Conservation (phyloP, 2,329 filamentous ascomycete genomes). For the Venturiaceae sp. region DNA sequence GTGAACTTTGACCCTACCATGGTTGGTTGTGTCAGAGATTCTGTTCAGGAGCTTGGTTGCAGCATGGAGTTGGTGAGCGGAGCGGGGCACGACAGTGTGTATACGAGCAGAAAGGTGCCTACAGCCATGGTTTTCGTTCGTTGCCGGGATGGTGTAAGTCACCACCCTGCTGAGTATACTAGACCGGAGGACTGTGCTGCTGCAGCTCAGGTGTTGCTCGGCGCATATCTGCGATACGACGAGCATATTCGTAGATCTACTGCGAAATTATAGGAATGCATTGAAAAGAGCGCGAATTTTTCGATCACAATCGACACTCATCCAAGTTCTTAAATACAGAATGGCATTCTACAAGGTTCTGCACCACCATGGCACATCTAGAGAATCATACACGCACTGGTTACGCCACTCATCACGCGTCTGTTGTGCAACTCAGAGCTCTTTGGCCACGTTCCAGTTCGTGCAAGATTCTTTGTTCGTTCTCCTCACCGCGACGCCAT, state of each 20-base stretch:
- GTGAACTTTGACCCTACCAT: conserved; percentile 3
- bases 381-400: too few relatives aligned
- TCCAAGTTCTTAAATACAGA: too few relatives aligned
- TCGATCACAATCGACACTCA: too few relatives aligned
- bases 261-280: not conserved
- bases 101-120: conserved; percentile 48
- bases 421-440: too few relatives aligned
- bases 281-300: too few relatives aligned
- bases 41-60: not conserved
- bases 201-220: conserved; percentile 41
- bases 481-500: too few relatives aligned
- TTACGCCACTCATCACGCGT: too few relatives aligned
- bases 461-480: too few relatives aligned
- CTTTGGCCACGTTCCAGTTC: too few relatives aligned
- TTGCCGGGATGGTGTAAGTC: conserved; percentile 52
- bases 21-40: not conserved
- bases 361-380: too few relatives aligned
- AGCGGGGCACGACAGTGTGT: conserved; percentile 42
- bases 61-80: conserved; percentile 7
- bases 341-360: too few relatives aligned
- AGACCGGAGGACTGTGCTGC: conserved; percentile 49
- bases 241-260: not conserved
- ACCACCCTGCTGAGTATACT: conserved; percentile 54
- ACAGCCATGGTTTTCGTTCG: conserved; percentile 62
- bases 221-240: conserved; percentile 21